Conservation (phyloP, 1,284 basidiomycete species). For the Earliella scabrosa region DNA sequence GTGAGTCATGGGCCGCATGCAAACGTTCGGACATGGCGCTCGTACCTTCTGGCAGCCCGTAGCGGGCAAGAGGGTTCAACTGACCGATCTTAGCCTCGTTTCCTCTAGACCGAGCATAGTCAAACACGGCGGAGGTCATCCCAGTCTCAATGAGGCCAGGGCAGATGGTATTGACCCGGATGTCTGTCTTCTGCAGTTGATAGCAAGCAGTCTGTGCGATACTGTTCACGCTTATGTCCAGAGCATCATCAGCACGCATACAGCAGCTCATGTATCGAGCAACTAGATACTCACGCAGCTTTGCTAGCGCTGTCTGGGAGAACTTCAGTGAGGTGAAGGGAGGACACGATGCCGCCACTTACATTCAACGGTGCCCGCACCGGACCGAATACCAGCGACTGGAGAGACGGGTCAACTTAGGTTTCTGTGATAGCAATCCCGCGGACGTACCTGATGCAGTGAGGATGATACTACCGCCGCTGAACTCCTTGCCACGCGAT, state of each 20-base stretch:
- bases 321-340: slow-evolving; percentile 21
- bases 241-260: neutral
- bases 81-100: slow-evolving; percentile 81
- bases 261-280: too few relatives aligned
- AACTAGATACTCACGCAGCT: slow-evolving; percentile 69
- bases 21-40: neutral
- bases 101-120: slow-evolving; percentile 77
- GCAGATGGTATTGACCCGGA: slow-evolving; percentile 90
- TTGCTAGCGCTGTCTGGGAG: slow-evolving; percentile 85
- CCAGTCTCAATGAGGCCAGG: slow-evolving; percentile 92
- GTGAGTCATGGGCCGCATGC: too few relatives aligned
- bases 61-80: slow-evolving; percentile 83
- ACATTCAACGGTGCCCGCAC: slow-evolving; percentile 89
- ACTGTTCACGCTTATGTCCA: slow-evolving; percentile 70
- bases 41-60: slow-evolving; percentile 77
- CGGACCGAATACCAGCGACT: slow-evolving; percentile 88
- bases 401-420: too few relatives aligned
- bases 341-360: slow-evolving; percentile 32
- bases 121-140: slow-evolving; percentile 81
- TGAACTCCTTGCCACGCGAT: slow-evolving; percentile 66
- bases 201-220: slow-evolving; percentile 83
- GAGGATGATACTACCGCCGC: slow-evolving; percentile 86
- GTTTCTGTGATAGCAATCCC: too few relatives aligned
- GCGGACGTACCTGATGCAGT: slow-evolving; percentile 81
- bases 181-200: slow-evolving; percentile 81